Evolutionary conservation across 2,329 filamentous ascomycete species (phyloP).

Genomic region (Bimuria novae-zelandiae): DNA sequence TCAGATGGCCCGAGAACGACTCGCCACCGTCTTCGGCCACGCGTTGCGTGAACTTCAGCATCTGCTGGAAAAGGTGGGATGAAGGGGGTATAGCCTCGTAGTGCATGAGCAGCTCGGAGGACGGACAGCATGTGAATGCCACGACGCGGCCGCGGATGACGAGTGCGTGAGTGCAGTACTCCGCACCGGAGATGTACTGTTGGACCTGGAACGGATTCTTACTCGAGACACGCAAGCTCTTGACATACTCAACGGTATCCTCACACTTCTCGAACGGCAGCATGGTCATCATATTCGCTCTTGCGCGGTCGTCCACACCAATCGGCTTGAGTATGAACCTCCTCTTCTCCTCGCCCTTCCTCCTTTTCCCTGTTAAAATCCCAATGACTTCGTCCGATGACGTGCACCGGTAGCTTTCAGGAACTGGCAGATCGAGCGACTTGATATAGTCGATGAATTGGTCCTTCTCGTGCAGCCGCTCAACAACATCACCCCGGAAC

Average conservation of each 20-base stretch:
- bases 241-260: slow-evolving; percentile 61
- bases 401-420: slow-evolving; percentile 56
- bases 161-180: slow-evolving; percentile 74
- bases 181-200: slow-evolving; percentile 65
- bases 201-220: slow-evolving; percentile 69
- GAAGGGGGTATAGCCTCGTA: slow-evolving; percentile 63
- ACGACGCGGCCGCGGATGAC: slow-evolving; percentile 67
- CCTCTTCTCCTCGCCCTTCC: slow-evolving; percentile 37
- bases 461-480: slow-evolving; percentile 66
- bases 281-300: slow-evolving; percentile 65
- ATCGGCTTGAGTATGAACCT: slow-evolving; percentile 71
- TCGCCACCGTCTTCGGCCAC: slow-evolving; percentile 58
- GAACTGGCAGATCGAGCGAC: slow-evolving; percentile 48
- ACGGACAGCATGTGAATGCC: slow-evolving; percentile 70
- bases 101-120: slow-evolving; percentile 66
- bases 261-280: slow-evolving; percentile 60
- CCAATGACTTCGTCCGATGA: slow-evolving; percentile 58
- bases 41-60: slow-evolving; percentile 67
- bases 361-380: slow-evolving; percentile 49
- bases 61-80: slow-evolving; percentile 60
- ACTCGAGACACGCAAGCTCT: slow-evolving; percentile 59
- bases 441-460: slow-evolving; percentile 65
- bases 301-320: slow-evolving; percentile 63
- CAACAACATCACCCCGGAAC: slow-evolving; percentile 61
- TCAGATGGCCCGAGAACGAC: slow-evolving; percentile 70